phyloP scores from a whole-genome alignment of 257 asterid species.

The Penstemon davidsonii region DNA sequence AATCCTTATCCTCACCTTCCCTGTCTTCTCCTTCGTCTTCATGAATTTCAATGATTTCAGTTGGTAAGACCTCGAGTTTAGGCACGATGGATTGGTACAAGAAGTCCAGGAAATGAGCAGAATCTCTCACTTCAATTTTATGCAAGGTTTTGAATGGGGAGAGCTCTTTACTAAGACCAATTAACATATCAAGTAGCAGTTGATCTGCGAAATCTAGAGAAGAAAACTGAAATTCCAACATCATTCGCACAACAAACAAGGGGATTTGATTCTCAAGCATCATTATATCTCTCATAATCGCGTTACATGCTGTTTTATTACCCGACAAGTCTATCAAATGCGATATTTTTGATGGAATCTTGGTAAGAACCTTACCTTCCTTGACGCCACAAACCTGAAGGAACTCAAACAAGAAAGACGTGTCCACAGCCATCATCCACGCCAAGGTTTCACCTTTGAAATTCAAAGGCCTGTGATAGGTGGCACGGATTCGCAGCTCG shows the following conservation, averaged over 20 bases:
- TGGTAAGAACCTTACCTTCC: slow-evolving; percentile 36
- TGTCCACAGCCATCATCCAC: slow-evolving; percentile 68
- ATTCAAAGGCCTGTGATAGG: slow-evolving; percentile 46
- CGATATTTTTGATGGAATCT: slow-evolving; percentile 38
- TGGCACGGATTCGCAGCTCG: slow-evolving; percentile 47
- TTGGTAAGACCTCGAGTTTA: slow-evolving; percentile 7
- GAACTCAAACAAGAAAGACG: slow-evolving; percentile 55
- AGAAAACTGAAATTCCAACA: slow-evolving; percentile 41
- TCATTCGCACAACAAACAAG: slow-evolving; percentile 42
- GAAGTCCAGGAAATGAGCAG: slow-evolving; percentile 53
- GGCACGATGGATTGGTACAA: slow-evolving; percentile 54
- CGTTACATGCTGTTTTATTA: slow-evolving; percentile 44
- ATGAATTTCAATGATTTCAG: slow-evolving; percentile 25
- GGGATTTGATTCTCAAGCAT: slow-evolving; percentile 80
- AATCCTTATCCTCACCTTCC: neutral
- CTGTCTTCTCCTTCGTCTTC: slow-evolving; percentile 8
- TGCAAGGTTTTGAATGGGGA: slow-evolving; percentile 45
- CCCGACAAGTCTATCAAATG: slow-evolving; percentile 48
- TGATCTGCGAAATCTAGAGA: slow-evolving; percentile 41
- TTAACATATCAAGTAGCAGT: slow-evolving; percentile 34
- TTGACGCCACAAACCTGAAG: slow-evolving; percentile 43
- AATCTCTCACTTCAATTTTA: slow-evolving; percentile 9
- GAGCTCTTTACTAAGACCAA: slow-evolving; percentile 35
- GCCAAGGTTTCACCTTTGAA: slow-evolving; percentile 47
- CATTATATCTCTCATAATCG: slow-evolving; percentile 48